These are phyloP conservation scores for Pisolithus thermaeus DNA, from an alignment of 1,284 basidiomycete genomes.

Conservation along the genomic window DNA sequence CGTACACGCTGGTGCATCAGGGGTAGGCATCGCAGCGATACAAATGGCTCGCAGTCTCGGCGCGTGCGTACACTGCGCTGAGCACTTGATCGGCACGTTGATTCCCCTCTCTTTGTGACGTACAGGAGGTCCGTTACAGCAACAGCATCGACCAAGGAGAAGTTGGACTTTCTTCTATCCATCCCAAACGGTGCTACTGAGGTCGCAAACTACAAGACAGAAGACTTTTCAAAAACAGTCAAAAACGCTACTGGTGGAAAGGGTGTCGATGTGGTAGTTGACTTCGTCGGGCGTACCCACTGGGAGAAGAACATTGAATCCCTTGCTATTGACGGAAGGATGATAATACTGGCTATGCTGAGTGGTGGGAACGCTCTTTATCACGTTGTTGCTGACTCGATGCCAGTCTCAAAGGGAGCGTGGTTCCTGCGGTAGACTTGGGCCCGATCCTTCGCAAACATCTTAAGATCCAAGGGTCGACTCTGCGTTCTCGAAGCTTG, in stretches of 20 bases:
- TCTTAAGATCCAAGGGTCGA: slow-evolving; percentile 85
- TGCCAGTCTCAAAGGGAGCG: slow-evolving; percentile 45
- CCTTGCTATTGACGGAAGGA: slow-evolving; percentile 73
- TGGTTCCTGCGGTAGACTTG: slow-evolving; percentile 62
- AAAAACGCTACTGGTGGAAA: slow-evolving; percentile 56
- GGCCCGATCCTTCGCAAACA: slow-evolving; percentile 78
- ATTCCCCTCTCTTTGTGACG: slow-evolving; percentile 4
- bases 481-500: slow-evolving; percentile 72
- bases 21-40: slow-evolving; percentile 88
- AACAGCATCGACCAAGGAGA: slow-evolving; percentile 83
- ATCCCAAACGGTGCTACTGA: slow-evolving; percentile 65
- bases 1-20: slow-evolving; percentile 86
- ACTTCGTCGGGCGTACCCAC: slow-evolving; percentile 84
- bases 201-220: slow-evolving; percentile 81
- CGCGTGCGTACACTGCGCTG: slow-evolving; percentile 47
- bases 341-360: slow-evolving; percentile 65
- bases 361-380: slow-evolving; percentile 49
- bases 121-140: slow-evolving; percentile 66
- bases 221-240: slow-evolving; percentile 72
- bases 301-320: slow-evolving; percentile 72
- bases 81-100: slow-evolving; percentile 4
- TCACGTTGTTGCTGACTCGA: slow-evolving; percentile 19
- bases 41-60: slow-evolving; percentile 77
- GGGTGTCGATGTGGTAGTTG: slow-evolving; percentile 81
- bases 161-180: slow-evolving; percentile 72